Base-by-base conservation (phyloP, 2,329 filamentous ascomycete species). In the Diaporthe longicolla region DNA sequence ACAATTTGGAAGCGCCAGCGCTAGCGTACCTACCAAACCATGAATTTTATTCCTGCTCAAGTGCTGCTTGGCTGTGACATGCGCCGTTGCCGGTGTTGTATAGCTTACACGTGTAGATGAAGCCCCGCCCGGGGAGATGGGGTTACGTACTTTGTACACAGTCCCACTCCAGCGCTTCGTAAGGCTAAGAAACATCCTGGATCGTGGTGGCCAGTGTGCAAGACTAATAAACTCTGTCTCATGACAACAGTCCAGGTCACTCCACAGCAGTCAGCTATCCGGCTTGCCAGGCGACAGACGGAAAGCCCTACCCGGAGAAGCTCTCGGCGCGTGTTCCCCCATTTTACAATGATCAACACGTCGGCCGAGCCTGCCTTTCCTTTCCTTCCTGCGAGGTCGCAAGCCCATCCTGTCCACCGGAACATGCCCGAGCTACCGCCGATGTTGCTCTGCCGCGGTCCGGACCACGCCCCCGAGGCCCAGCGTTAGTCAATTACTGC, bases 381-480 rank as follows among this genome's bases (percentile, higher is more conserved):
- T 63, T 29, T 32, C 29, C 29, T 32, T 48, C 61, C 43, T 50
- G 29, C 11, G 43, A n/a, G 29, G 29, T 32, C 21, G 43, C 43
- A 35, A 65, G 61, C 43, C 45, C 43, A 66, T 66, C 61, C 61
- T 52, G 7, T 52, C 43, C 61, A 37, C 45, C 61, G 61, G 61
- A 66, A 52, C 61, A 52, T 66, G 61, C 61, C 61, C 61, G 45
- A 66, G 45, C 43, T 50, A 35, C 37, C 26, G 61, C 61, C 29
- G 45, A 66, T 13, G 29, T 37, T 37, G 29, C 61, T 35, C 35
- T 66, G 45, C 61, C 26, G 32, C 68, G 54, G 26, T 58, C 24
- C 57, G 48, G 54, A 57, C 21, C n/a, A 35, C 29, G 68, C 21
- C 35, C 17, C 37, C 24, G 43, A 37, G 37, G 24, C 9, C 37